Evolutionary conservation across 345 rosid genomes (phyloP), one percentile per base, ranked within the genome.

Genomic region (Stellera chamaejasme): DNA sequence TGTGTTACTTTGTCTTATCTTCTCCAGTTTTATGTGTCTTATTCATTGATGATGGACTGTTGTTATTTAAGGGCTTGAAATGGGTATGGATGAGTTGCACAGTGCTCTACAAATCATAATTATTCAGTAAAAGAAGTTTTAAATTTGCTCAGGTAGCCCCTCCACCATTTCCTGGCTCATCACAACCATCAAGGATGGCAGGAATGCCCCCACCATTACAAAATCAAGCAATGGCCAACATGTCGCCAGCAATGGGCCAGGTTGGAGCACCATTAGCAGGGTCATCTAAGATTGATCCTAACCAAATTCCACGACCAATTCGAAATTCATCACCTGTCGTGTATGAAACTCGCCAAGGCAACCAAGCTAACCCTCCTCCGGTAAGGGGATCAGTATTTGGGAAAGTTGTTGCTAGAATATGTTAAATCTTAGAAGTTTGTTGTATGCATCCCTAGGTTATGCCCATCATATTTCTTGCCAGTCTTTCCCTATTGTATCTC

Each of bases 361-460:
- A 87, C 80, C 96, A 83, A 69, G 92, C 96, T 63, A 93, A 80
- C 66, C 84, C 79, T 50, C 96, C 97, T 52, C 99, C 99, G 79
- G 99, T 93, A 80, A 50, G 59, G 15, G 9, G 7, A 32, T 8
- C 9, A 32, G 9, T 32, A 51, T 10, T 61, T 52, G 26, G 11
- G 4, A 55, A 45, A 43, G 49, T 32, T 32, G 39, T 54, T 63
- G 61, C 52, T 71, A 27, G 45, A 14, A 50, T 49, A 59, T 58
- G 54, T 55, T 52, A 48, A 56, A 48, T 39, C 43, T 64, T 43
- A 43, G 23, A 11, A 3, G 48, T 12, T 12, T 19, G 26, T 19
- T 6, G 10, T 14, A 32, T 32, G 3, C 39, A 2, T 5, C 39
- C 5, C 39, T 32, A 32, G 39, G 39, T 32, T 32, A 32, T 3